Conservation (phyloP, 2,329 filamentous ascomycete genomes). For the Juglanconis oblonga region DNA sequence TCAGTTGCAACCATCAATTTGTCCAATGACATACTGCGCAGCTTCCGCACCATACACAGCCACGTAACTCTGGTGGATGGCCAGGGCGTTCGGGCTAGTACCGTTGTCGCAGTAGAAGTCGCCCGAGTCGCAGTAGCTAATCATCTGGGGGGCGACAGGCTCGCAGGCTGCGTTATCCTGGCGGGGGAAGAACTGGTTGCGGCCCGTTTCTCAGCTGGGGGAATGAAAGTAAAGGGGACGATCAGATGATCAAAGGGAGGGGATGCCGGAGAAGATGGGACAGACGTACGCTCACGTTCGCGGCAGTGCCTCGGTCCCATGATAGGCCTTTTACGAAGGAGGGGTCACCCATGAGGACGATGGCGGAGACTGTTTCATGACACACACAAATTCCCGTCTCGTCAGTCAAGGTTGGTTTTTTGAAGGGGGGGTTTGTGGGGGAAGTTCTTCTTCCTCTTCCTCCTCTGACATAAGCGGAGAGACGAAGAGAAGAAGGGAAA, state of each 20-base stretch:
- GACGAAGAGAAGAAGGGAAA: no score
- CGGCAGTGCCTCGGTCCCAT: constrained; percentile 30
- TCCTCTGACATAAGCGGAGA: no score
- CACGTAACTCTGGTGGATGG: constrained; percentile 21
- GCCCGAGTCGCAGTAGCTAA: constrained; percentile 20
- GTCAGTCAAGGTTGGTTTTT: no score
- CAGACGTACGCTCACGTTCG: constrained; percentile 24
- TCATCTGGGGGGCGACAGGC: constrained; percentile 16
- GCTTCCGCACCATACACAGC: constrained; percentile 17
- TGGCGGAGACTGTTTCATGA: constrained; percentile 25
- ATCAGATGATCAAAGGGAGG: background rate
- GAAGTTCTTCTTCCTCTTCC: no score
- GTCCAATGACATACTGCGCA: constrained; percentile 16
- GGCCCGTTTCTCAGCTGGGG: background rate
- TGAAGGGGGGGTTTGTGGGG: no score
- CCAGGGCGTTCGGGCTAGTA: constrained; percentile 4
- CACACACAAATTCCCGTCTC: background rate
- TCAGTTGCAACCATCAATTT: constrained; percentile 2
- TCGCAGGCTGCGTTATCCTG: constrained; percentile 16
- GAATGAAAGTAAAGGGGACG: background rate
- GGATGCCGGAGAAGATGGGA: background rate
- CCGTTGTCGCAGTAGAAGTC: constrained; percentile 23
- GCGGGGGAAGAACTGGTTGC: constrained; percentile 18
- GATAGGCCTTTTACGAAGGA: constrained; percentile 26
- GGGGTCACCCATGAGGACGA: constrained; percentile 35